These are phyloP conservation scores for Ogataea henricii DNA, from an alignment of 805 yeast species.

Conservation along the genomic window DNA sequence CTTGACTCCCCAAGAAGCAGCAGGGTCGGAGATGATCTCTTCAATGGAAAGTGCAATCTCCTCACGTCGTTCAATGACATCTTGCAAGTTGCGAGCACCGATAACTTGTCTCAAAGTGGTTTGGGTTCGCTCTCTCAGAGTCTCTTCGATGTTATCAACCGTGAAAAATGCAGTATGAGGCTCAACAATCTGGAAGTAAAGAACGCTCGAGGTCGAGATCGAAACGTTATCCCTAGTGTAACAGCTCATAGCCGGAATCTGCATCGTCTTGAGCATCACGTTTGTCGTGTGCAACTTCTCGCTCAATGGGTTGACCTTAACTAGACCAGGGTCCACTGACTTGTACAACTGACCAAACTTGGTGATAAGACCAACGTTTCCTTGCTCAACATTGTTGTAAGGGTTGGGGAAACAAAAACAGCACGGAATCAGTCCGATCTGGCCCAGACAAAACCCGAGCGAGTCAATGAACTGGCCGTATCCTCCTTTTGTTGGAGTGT, in stretches of 20 bases:
- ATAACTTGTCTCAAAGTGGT: slow-evolving; percentile 73
- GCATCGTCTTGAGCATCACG: slow-evolving; percentile 59
- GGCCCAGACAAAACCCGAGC: slow-evolving; percentile 52
- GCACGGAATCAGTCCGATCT: slow-evolving; percentile 55
- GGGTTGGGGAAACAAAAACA: slow-evolving; percentile 60
- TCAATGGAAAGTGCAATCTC: slow-evolving; percentile 68
- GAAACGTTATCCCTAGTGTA: slow-evolving; percentile 72
- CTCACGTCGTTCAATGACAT: slow-evolving; percentile 71
- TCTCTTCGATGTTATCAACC: slow-evolving; percentile 52
- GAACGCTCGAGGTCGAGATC: slow-evolving; percentile 62
- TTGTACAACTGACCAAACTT: slow-evolving; percentile 65
- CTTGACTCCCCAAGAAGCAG: slow-evolving; percentile 68
- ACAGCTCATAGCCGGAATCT: slow-evolving; percentile 67
- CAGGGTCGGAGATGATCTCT: slow-evolving; percentile 60
- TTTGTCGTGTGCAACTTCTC: slow-evolving; percentile 54
- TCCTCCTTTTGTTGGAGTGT: slow-evolving; percentile 35
- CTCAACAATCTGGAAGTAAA: slow-evolving; percentile 65
- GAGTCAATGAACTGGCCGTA: slow-evolving; percentile 40
- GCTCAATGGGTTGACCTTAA: slow-evolving; percentile 63
- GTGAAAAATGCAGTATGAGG: slow-evolving; percentile 68
- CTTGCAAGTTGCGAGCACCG: slow-evolving; percentile 66
- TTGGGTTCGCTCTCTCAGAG: slow-evolving; percentile 67
- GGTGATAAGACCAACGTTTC: slow-evolving; percentile 68
- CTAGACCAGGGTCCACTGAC: slow-evolving; percentile 69
- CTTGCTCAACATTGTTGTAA: slow-evolving; percentile 60